Evolutionary conservation across 2,329 filamentous ascomycete genomes (phyloP), one percentile per base, ranked within the genome.

Genomic region (Penicillium digitatum): DNA sequence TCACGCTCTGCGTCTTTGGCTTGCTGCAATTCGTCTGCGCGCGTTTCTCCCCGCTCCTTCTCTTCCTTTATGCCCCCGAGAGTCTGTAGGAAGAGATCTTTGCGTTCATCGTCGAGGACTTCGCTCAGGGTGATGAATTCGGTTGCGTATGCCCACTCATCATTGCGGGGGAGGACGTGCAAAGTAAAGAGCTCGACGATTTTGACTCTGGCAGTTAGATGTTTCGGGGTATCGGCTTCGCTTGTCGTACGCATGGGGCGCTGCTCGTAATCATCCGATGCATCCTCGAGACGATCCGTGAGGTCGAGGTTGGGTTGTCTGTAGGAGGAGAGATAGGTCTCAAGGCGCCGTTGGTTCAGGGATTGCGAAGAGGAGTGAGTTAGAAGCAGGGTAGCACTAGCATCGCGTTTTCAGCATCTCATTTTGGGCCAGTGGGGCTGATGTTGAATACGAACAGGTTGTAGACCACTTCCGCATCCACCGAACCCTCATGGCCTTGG

Each of bases 101-200:
- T 86, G 42, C 90, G 84, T 76, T 97, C 94, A 49, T 96, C 93
- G 70, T 97, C 93, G 1, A 99, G 81, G 26, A 96, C 85, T 44
- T 93, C 86, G 71, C 87, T 94, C 67, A 90, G 84, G 66, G 81
- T 85, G 67, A 97, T 95, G 72, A 97, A 97, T 64, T 95, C 89
- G 56, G 85, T 84, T 4, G 94, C 90, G 66, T 96, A 96, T 55
- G 96, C 90, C 94, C 94, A 99, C 75, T 97, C 91, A 53, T 90
- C 86, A 65, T 96, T 97, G 50, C 90, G 83, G 5, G 93, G 86
- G n/a, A 99, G 83, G 8, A 97, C 90, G 69, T 99, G 94, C 5
- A 99, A 81, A 1, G 91, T 95, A 72, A 96, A 99, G 9, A 99
- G 81, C 75, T 99, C 94, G 48, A 99, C 83, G 39, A 99, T 89